Base-by-base conservation (phyloP, 2,329 filamentous ascomycete genomes). In the Pseudogymnoascus sp. region DNA sequence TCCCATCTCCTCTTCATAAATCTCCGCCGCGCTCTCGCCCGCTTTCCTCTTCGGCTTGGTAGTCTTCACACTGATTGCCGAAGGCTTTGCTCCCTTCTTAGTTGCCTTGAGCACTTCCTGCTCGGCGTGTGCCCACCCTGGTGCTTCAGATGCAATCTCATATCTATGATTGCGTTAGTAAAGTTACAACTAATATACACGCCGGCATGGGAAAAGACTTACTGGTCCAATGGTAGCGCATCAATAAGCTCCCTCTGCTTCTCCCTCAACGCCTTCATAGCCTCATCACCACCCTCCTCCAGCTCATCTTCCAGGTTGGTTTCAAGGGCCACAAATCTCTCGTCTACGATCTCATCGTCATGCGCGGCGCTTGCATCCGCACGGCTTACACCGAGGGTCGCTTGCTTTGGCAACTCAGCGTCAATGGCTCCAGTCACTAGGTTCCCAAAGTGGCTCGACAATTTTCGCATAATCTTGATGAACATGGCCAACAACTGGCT, bases 401-500 rank as follows among this genome's bases (percentile, higher is more conserved):
- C 79, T 2, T 80, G 74, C 48, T 79, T 76, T 3, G 88, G 87
- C 69, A 92, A 78, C 55, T 84, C 80, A 1, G 85, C 83, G 62
- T 85, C 87, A 9, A 88, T 87, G 0, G 90, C 91, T 3, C 84
- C 85, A 42, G 91, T 84, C 2, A 97, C 81, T 0, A 97, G 76
- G 3, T 81, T 78, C 33, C 86, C 84, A 75, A 99, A 94, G 72
- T 92, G 84, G 2, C 83, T 80, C 2, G 89, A 89, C 39, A 96
- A 82, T 78, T 97, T 97, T 67, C 92, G 86, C 64, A 97, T 82
- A 64, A 96, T 88, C 80, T 99, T 99, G 74, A 96, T 90, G 75
- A 99, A 97, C 88, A 97, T 96, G 64, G 93, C 92, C 65, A 99
- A 80, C 3, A 97, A 79, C 76, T 97, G 94, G 48, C 86, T 87